Evolutionary conservation across 129 eudicot species (phyloP).

Genomic region (Centaurea solstitialis): DNA sequence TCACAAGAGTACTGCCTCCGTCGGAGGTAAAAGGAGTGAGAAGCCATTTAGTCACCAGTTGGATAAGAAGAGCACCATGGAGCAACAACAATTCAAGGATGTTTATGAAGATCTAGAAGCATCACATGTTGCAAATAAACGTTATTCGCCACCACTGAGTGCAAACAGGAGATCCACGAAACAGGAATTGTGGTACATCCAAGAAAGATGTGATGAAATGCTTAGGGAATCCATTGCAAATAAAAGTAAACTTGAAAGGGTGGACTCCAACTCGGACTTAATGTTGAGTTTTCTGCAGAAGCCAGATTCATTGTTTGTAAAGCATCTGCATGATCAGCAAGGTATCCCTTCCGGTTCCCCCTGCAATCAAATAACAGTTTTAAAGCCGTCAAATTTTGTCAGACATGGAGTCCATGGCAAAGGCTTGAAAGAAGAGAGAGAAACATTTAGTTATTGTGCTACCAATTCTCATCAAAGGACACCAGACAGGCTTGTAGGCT

Average conservation of each 20-base stretch:
- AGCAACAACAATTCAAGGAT: slow-evolving; percentile 66
- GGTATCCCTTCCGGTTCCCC: slow-evolving; percentile 35
- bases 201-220: slow-evolving; percentile 54
- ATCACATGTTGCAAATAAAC: slow-evolving; percentile 43
- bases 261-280: slow-evolving; percentile 55
- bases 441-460: slow-evolving; percentile 30
- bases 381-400: slow-evolving; percentile 51
- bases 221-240: slow-evolving; percentile 53
- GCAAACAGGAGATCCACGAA: slow-evolving; percentile 37
- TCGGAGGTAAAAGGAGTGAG: slow-evolving; percentile 25
- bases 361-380: slow-evolving; percentile 49
- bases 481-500: slow-evolving; percentile 30
- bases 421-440: slow-evolving; percentile 48
- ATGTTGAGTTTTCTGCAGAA: slow-evolving; percentile 59
- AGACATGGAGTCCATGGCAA: slow-evolving; percentile 47
- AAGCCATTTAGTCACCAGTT: slow-evolving; percentile 27
- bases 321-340: slow-evolving; percentile 52
- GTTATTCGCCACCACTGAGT: slow-evolving; percentile 36
- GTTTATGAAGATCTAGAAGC: slow-evolving; percentile 84
- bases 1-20: slow-evolving; percentile 24
- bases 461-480: slow-evolving; percentile 37
- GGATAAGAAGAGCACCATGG: slow-evolving; percentile 37
- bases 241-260: slow-evolving; percentile 44
- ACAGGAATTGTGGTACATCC: slow-evolving; percentile 54
- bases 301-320: slow-evolving; percentile 53